These are phyloP conservation scores for Holtermanniella nyarrowii DNA, from an alignment of 768 basidiomycete species.

Conservation along the genomic window DNA sequence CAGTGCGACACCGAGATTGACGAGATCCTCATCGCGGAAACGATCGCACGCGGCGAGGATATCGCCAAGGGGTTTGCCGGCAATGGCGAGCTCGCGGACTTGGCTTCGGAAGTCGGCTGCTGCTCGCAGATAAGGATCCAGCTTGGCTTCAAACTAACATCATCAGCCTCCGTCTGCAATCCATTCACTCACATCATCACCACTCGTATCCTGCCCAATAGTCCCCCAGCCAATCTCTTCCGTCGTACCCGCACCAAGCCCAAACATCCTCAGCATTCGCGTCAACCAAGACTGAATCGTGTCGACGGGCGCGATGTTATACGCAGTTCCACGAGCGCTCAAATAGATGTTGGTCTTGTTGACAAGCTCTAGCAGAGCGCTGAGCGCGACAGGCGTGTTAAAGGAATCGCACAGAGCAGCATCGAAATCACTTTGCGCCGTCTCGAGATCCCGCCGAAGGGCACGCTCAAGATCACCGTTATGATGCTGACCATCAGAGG, in stretches of 20 bases:
- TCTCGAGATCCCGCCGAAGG: constrained; percentile 54
- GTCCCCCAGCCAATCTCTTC: constrained; percentile 71
- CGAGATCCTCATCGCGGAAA: constrained; percentile 77
- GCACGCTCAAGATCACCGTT: constrained; percentile 53
- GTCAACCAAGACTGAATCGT: constrained; percentile 47
- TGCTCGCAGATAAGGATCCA: constrained; percentile 78
- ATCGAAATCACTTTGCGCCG: constrained; percentile 68
- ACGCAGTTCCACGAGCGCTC: constrained; percentile 31
- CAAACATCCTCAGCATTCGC: constrained; percentile 47
- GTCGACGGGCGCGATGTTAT: constrained; percentile 54
- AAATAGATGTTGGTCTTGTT: constrained; percentile 83
- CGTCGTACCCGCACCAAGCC: constrained; percentile 49
- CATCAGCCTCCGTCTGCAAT: neutral
- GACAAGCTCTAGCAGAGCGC: constrained; percentile 66
- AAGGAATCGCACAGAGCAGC: constrained; percentile 89
- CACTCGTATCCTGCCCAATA: constrained; percentile 47
- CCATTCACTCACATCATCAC: constrained; percentile 38
- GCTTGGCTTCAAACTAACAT: constrained; percentile 62
- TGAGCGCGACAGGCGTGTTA: constrained; percentile 79
- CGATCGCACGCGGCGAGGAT: constrained; percentile 79
- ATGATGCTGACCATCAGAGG: constrained; percentile 42
- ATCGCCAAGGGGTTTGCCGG: constrained; percentile 54
- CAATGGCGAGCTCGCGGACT: constrained; percentile 70
- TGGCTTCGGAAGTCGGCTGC: constrained; percentile 87
- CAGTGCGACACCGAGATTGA: constrained; percentile 87